Percentiles rank a stretch among this genome's conserved stretches.
Conservation (phyloP, 2,329 filamentous ascomycete species). For the Pochonia chlamydosporia region DNA sequence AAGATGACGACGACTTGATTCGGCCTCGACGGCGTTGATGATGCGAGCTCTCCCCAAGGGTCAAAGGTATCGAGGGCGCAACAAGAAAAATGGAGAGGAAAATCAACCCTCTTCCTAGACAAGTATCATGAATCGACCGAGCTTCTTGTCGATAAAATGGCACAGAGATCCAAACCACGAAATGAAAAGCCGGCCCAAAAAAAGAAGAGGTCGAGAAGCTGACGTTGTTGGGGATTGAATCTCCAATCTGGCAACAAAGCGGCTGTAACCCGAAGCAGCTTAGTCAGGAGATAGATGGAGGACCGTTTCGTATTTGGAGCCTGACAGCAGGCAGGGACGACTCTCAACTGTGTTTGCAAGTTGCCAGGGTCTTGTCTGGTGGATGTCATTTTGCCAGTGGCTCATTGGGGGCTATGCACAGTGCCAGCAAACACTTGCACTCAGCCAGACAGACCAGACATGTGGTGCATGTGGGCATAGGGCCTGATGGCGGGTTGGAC, state of each 20-base stretch:
- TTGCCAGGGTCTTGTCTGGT: no score
- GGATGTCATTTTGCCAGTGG: no score
- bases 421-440: no score
- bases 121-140: background rate
- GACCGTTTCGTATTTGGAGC: background rate
- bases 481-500: no score
- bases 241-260: constrained; percentile 1
- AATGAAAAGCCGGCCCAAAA: background rate
- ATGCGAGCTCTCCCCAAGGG: background rate
- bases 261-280: constrained; percentile 10
- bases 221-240: background rate
- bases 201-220: background rate
- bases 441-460: no score
- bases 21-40: background rate
- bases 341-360: no score
- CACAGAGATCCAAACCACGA: background rate
- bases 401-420: no score
- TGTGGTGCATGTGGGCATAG: no score
- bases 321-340: no score
- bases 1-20: background rate
- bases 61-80: background rate
- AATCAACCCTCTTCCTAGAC: background rate
- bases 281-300: constrained; percentile 11
- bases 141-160: background rate
- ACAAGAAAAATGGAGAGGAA: background rate